Evolutionary conservation across 1,284 basidiomycete species (phyloP).

Genomic region (Fomitopsis pinicola): DNA sequence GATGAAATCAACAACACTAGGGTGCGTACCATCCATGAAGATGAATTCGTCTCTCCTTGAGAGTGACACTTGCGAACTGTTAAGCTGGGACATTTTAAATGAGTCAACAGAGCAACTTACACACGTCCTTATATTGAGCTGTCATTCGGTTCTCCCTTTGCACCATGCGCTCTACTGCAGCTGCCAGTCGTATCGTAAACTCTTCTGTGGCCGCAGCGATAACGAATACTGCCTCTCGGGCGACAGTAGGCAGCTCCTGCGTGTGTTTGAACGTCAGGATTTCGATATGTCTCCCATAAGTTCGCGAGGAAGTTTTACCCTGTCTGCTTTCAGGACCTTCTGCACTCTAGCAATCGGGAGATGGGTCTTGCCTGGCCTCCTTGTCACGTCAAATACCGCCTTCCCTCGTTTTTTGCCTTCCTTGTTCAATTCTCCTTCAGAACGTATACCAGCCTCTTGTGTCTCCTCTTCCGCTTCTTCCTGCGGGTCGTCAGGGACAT

Average conservation of each 20-base stretch:
- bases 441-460: background rate
- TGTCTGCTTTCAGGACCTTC: conserved; percentile 77
- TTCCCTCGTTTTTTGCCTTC: conserved; percentile 8
- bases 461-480: background rate
- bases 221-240: conserved; percentile 67
- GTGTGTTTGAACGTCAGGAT: background rate
- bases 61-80: conserved; percentile 25
- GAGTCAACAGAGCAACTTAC: conserved; percentile 35
- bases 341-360: conserved; percentile 72
- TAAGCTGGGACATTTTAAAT: background rate
- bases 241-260: conserved; percentile 70
- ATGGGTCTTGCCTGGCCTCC: conserved; percentile 52
- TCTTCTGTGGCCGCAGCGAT: conserved; percentile 77
- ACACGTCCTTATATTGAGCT: conserved; percentile 67
- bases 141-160: conserved; percentile 60
- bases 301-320: conserved; percentile 36
- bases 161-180: conserved; percentile 58
- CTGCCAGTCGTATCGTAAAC: conserved; percentile 63
- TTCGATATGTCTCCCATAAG: too few relatives aligned
- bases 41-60: conserved; percentile 67
- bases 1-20: too few relatives aligned
- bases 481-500: background rate
- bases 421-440: background rate
- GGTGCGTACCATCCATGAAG: conserved; percentile 56
- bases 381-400: conserved; percentile 4